Percentiles rank a stretch among this genome's conserved stretches.
phyloP scores from a whole-genome alignment of 495 filamentous ascomycete genomes.

The Glutinoglossum americanum region DNA sequence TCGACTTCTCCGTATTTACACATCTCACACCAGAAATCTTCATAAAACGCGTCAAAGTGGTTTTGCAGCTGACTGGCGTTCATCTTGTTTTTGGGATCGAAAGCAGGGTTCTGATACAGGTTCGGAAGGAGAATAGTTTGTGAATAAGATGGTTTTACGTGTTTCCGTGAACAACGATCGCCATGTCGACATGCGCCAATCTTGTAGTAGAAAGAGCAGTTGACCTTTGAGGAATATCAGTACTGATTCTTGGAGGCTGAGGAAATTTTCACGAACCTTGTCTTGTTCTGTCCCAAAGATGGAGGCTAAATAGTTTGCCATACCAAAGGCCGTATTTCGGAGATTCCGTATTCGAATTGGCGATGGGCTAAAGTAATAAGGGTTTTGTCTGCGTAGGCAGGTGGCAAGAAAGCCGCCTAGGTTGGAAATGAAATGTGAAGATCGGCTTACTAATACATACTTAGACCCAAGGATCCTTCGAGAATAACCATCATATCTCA shows the following conservation, averaged over 20 bases:
- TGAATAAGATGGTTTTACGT: slow-evolving; percentile 95
- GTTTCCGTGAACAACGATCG: slow-evolving; percentile 91
- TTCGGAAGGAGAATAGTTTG: slow-evolving; percentile 96
- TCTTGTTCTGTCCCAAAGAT: slow-evolving; percentile 99
- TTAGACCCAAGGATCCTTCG: not conserved
- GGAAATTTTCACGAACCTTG: slow-evolving; percentile 33
- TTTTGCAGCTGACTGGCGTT: slow-evolving; percentile 85
- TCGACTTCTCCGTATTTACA: slow-evolving; percentile 25
- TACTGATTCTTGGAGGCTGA: slow-evolving; percentile 2
- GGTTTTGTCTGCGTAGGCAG: not conserved
- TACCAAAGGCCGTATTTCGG: slow-evolving; percentile 8
- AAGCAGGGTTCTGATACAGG: slow-evolving; percentile 96
- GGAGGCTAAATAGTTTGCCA: slow-evolving; percentile 95
- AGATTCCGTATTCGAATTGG: not conserved
- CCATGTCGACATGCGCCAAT: slow-evolving; percentile 97
- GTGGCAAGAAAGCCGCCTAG: not conserved
- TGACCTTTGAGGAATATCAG: slow-evolving; percentile 17
- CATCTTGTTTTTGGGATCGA: slow-evolving; percentile 93
- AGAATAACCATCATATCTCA: not conserved
- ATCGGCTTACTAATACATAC: not conserved
- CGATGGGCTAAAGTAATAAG: not conserved
- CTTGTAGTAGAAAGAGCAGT: slow-evolving; percentile 80
- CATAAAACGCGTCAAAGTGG: slow-evolving; percentile 99
- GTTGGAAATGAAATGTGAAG: not conserved
- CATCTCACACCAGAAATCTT: slow-evolving; percentile 99